Evolutionary conservation across 306 rosid genomes (phyloP).

Genomic region (Castanea sativa): DNA sequence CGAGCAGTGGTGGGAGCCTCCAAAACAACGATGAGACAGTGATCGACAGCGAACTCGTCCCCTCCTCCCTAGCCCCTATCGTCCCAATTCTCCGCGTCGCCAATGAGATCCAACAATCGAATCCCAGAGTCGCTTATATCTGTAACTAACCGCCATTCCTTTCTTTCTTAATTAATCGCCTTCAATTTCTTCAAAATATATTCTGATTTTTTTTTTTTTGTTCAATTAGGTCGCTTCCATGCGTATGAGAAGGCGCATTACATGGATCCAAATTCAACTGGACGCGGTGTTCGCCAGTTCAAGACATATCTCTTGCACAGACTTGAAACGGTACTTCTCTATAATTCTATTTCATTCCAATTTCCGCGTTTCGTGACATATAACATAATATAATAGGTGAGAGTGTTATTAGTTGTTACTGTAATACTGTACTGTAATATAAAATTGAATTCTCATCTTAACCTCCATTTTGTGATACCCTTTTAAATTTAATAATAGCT

Average conservation of each 20-base stretch:
- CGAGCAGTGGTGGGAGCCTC: constrained; percentile 74
- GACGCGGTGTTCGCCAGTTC: constrained; percentile 96
- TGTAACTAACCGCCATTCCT: constrained; percentile 40
- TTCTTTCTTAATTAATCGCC: not conserved
- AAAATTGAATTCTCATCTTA: not conserved
- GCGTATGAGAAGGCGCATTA: constrained; percentile 88
- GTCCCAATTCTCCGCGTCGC: constrained; percentile 90
- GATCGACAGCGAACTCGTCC: constrained; percentile 63
- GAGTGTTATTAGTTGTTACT: not conserved
- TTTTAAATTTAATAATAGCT: not conserved
- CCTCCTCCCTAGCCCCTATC: constrained; percentile 64
- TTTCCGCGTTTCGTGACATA: no score
- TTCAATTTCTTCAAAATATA: not conserved
- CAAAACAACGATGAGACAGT: constrained; percentile 45
- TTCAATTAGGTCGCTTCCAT: constrained; percentile 80
- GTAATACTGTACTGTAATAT: not conserved
- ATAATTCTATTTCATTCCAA: no score
- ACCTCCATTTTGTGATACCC: not conserved
- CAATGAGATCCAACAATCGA: constrained; percentile 62
- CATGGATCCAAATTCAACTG: constrained; percentile 81
- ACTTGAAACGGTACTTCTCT: constrained; percentile 35
- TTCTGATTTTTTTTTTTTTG: not conserved
- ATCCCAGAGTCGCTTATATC: constrained; percentile 87
- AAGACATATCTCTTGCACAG: constrained; percentile 78
- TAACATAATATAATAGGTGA: no score